Evolutionary conservation across 768 basidiomycete species (phyloP), one percentile per base, ranked within the genome.

Genomic region (Hirschioporus abietinus): DNA sequence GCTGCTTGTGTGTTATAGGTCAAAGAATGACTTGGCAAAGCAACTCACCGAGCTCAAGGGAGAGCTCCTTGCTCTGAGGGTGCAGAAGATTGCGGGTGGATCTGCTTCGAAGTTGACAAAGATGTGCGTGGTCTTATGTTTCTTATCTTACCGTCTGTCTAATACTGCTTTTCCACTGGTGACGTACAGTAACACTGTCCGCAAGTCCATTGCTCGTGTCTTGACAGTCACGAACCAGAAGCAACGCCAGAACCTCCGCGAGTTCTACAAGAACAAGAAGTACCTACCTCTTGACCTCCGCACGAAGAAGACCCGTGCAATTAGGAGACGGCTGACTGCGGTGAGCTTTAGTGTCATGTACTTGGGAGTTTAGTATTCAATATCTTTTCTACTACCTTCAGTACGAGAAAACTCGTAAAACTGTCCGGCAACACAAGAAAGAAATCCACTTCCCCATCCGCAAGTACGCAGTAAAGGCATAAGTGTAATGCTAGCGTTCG

Each of bases 171-270:
- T n/a, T n/a, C n/a, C n/a, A n/a, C n/a, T 59, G 67, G 34, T 68
- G 63, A 20, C 60, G 58, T 26, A 42, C 71, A 99, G 97, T 80
- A 88, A 90, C 79, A 85, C 91, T 71, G 94, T 98, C 79, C 96
- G 97, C 85, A 99, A 98, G 83, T 96, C 94, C 71, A 93, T 99
- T 76, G 97, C 97, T 70, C 94, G 97, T 66, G 96, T 99, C 71
- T 79, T 98, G 82, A 99, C 97, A 59, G 95, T 99, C 74, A 96
- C 91, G 85, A 99, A 97, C 90, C 92, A 94, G 78, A 99, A 99
- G 82, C 89, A 90, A 72, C 93, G 96, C 72, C 91, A 95, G 83
- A 95, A 95, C 81, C 88, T 97, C 71, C 93, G 94, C 66, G 96
- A 99, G 79, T 95, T 89, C 84, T 98, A 98, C 92, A 96, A 96